A percentile compares a stretch with the other conserved stretches of the same genome.
These are phyloP conservation scores for Colletotrichum tofieldiae DNA, from an alignment of 2,329 filamentous ascomycete genomes.

Conservation along the genomic window DNA sequence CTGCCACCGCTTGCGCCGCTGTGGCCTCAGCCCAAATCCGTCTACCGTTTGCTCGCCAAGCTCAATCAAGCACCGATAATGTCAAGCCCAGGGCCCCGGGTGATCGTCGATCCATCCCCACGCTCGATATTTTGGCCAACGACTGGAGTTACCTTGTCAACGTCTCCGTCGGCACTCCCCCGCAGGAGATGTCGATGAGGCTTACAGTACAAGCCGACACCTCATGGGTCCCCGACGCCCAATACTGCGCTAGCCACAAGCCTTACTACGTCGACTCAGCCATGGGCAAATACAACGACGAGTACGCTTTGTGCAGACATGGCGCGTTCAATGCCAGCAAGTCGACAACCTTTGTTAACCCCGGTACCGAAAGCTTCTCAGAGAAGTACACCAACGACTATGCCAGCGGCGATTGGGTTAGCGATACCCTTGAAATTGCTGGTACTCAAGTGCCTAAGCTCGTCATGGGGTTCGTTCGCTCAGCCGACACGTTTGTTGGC, in stretches of 20 bases:
- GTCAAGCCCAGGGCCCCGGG: neutral
- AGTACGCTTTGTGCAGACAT: conserved; percentile 10
- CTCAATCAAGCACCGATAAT: neutral
- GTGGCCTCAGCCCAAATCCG: conserved; percentile 17
- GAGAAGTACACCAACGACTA: conserved; percentile 74
- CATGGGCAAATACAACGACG: neutral
- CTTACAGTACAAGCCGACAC: conserved; percentile 8
- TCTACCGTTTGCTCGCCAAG: conserved; percentile 25
- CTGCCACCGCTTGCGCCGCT: conserved; percentile 4
- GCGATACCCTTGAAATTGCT: conserved; percentile 69
- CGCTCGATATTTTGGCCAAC: neutral
- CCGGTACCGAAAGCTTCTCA: conserved; percentile 62
- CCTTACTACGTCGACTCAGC: neutral
- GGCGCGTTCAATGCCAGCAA: conserved; percentile 53
- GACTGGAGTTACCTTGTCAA: conserved; percentile 29
- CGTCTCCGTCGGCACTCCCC: conserved; percentile 35
- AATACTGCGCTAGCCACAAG: neutral
- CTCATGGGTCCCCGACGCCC: conserved; percentile 17
- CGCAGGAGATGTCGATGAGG: conserved; percentile 28
- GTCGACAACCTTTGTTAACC: conserved; percentile 64
- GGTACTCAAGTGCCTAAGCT: conserved; percentile 62
- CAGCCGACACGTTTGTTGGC: conserved; percentile 66
- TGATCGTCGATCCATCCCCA: neutral
- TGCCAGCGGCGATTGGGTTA: conserved; percentile 33
- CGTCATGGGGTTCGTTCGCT: conserved; percentile 68